Conservation (phyloP, 805 yeast genomes). For the Zygoascus tannicola region DNA sequence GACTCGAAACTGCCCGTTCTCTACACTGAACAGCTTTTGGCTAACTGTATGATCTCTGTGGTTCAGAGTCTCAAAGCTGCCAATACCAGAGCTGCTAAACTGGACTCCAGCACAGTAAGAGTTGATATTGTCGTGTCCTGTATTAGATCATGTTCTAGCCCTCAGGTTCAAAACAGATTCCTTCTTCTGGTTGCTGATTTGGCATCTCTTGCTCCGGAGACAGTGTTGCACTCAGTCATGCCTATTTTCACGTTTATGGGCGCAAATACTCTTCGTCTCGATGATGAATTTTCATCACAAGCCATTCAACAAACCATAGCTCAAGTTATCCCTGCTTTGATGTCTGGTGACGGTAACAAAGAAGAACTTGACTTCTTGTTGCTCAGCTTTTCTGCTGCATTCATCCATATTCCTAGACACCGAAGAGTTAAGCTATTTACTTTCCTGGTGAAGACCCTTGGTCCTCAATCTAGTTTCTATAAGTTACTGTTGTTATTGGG, state of each 20-base stretch:
- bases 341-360: conserved; percentile 31
- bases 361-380: conserved; percentile 77
- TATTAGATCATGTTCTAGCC: conserved; percentile 79
- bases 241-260: conserved; percentile 99
- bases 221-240: conserved; percentile 92
- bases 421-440: conserved; percentile 81
- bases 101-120: conserved; percentile 61
- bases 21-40: conserved; percentile 84
- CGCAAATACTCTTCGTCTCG: conserved; percentile 92
- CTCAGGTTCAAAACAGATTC: conserved; percentile 88
- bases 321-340: conserved; percentile 83
- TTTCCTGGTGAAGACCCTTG: conserved; percentile 70
- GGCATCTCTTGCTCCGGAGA: conserved; percentile 84
- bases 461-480: conserved; percentile 56
- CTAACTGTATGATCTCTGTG: conserved; percentile 70
- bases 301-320: conserved; percentile 88
- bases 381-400: conserved; percentile 87
- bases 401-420: conserved; percentile 92
- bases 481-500: conserved; percentile 71
- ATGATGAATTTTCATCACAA: conserved; percentile 87
- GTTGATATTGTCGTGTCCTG: conserved; percentile 88
- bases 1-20: conserved; percentile 89
- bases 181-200: conserved; percentile 77
- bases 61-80: conserved; percentile 45
- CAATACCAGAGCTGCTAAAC: conserved; percentile 22